Conservation (phyloP, 164 flowering plant genomes). For the Protea cynaroides region DNA sequence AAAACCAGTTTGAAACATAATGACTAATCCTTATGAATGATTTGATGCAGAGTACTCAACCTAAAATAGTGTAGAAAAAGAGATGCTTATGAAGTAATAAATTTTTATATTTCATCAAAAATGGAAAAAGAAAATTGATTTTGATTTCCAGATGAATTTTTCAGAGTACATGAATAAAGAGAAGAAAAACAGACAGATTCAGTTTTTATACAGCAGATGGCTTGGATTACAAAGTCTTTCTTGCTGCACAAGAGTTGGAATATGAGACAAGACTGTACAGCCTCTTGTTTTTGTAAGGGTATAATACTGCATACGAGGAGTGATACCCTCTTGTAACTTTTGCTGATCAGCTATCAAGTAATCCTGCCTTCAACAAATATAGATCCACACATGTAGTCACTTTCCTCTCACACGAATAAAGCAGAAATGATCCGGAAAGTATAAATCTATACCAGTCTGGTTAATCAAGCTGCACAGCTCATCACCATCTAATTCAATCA, state of each 20-base stretch:
- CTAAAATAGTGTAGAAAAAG: no score
- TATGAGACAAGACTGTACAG: neutral
- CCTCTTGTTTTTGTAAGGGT: neutral
- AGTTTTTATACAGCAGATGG: neutral
- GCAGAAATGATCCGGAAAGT: no score
- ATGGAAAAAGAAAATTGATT: no score
- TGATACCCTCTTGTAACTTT: neutral
- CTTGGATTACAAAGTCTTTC: neutral
- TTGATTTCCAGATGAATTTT: neutral
- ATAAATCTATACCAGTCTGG: no score
- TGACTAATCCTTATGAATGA: no score
- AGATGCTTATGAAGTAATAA: no score
- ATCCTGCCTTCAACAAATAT: neutral
- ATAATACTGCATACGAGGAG: neutral
- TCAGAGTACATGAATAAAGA: neutral
- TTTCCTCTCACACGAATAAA: neutral
- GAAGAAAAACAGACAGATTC: neutral
- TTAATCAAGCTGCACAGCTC: neutral
- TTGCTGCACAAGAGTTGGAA: neutral
- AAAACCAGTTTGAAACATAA: no score
- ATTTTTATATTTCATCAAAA: no score
- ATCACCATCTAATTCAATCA: neutral
- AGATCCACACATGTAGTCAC: neutral
- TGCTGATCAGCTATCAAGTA: no score
- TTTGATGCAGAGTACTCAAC: no score